These are phyloP conservation scores for Solanum rostratum DNA, from an alignment of 257 asterid genomes.

Conservation along the genomic window DNA sequence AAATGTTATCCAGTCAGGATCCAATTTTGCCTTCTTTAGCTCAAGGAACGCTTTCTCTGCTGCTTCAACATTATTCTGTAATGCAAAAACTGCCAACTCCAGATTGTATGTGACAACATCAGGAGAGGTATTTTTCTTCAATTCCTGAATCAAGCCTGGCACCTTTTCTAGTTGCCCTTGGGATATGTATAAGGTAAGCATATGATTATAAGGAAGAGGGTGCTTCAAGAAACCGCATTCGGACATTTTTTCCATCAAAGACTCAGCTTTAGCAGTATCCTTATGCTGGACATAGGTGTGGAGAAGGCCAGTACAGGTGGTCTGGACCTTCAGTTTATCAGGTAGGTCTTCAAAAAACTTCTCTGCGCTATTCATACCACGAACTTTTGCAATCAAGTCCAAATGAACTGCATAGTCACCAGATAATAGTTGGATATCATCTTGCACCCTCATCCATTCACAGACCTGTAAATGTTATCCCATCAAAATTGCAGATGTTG, in stretches of 20 bases:
- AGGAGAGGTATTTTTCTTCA: slow-evolving; percentile 62
- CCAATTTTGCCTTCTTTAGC: slow-evolving; percentile 44
- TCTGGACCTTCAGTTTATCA: slow-evolving; percentile 53
- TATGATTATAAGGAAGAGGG: slow-evolving; percentile 86
- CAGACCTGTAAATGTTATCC: slow-evolving; percentile 42
- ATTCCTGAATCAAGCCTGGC: slow-evolving; percentile 37
- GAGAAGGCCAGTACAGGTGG: slow-evolving; percentile 79
- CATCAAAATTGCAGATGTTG: background rate
- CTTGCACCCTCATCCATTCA: slow-evolving; percentile 85
- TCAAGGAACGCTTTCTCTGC: slow-evolving; percentile 62
- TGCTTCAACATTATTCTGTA: slow-evolving; percentile 47
- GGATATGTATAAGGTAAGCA: slow-evolving; percentile 67
- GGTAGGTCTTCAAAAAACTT: slow-evolving; percentile 84
- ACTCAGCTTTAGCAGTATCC: slow-evolving; percentile 57
- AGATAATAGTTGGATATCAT: slow-evolving; percentile 60
- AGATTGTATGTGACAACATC: slow-evolving; percentile 81
- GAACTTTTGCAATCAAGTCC: slow-evolving; percentile 78
- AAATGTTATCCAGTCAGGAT: slow-evolving; percentile 87
- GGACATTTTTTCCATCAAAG: slow-evolving; percentile 70
- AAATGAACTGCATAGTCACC: slow-evolving; percentile 94
- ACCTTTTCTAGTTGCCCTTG: slow-evolving; percentile 54
- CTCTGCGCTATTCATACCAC: slow-evolving; percentile 77
- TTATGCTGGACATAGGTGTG: slow-evolving; percentile 71
- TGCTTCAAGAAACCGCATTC: slow-evolving; percentile 57
- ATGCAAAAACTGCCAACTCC: slow-evolving; percentile 60